A percentile compares a stretch with the other conserved stretches of the same genome.
Evolutionary conservation across 1,139 yeast genomes (phyloP).

Genomic region (Tardiomyces digboiensis): DNA sequence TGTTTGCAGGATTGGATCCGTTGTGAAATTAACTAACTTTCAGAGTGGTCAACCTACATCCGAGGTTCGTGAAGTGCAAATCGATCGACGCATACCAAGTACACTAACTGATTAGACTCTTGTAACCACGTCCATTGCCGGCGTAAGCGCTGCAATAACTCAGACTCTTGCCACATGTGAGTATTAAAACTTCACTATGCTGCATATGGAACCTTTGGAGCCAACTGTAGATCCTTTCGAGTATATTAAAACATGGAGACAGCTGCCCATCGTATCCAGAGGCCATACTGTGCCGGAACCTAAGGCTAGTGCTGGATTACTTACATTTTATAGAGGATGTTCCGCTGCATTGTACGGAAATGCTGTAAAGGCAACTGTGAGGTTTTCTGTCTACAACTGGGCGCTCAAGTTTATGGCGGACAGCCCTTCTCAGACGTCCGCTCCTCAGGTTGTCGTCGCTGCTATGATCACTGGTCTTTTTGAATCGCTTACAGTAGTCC

Average conservation of each 20-base stretch:
- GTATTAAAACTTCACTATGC: conserved; percentile 4
- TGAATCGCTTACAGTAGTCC: conserved; percentile 79
- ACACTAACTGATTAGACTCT: conserved; percentile 17
- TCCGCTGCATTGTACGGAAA: conserved; percentile 71
- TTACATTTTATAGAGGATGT: conserved; percentile 55
- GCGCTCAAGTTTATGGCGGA: conserved; percentile 66
- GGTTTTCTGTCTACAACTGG: conserved; percentile 69
- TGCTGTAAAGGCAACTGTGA: conserved; percentile 57
- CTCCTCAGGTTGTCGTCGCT: conserved; percentile 45
- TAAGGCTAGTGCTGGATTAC: conserved; percentile 8
- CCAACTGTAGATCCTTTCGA: conserved; percentile 60
- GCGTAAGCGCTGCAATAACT: conserved; percentile 63
- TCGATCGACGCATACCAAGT: too few species aligned
- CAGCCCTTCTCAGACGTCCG: conserved; percentile 19
- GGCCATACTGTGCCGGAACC: not conserved
- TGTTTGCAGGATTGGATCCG: too few species aligned
- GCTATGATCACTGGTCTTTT: conserved; percentile 78
- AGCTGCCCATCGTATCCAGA: conserved; percentile 31
- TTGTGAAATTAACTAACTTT: too few species aligned
- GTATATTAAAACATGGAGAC: conserved; percentile 65
- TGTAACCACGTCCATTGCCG: conserved; percentile 59
- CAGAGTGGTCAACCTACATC: too few species aligned
- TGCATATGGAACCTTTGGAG: not conserved
- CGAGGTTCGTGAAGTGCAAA: too few species aligned
- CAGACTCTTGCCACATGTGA: conserved; percentile 56